Evolutionary conservation across 805 yeast species (phyloP).

Genomic region (Yarrowia yakushimensis): DNA sequence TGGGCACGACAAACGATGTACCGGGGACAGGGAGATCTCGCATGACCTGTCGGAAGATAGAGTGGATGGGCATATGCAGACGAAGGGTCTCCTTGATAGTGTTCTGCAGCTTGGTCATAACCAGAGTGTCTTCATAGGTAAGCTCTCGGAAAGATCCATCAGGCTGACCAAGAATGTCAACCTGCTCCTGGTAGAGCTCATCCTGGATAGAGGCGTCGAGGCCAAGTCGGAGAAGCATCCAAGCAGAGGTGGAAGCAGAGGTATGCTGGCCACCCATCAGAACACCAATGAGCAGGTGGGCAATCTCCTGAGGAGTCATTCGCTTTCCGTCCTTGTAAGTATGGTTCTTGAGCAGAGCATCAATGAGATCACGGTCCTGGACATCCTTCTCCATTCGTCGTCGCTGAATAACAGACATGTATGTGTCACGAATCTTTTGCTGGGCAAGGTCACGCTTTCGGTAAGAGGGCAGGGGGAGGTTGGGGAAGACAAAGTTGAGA

Average conservation of each 20-base stretch:
- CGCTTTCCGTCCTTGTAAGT: conserved; percentile 89
- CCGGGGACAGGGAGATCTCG: conserved; percentile 75
- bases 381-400: conserved; percentile 76
- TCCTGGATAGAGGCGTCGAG: conserved; percentile 83
- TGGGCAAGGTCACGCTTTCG: conserved; percentile 86
- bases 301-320: conserved; percentile 94
- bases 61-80: conserved; percentile 94
- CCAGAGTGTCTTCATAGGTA: conserved; percentile 76
- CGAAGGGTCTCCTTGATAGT: conserved; percentile 90
- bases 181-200: conserved; percentile 71
- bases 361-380: conserved; percentile 83
- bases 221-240: conserved; percentile 89
- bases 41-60: conserved; percentile 87
- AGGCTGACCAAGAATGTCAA: conserved; percentile 47
- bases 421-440: conserved; percentile 70
- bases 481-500: conserved; percentile 89
- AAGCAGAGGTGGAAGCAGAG: conserved; percentile 91
- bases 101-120: conserved; percentile 77
- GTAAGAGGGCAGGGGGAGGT: conserved; percentile 85
- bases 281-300: conserved; percentile 89
- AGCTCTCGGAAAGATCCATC: conserved; percentile 49
- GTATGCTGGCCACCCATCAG: conserved; percentile 99
- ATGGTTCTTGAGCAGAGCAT: conserved; percentile 74
- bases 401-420: conserved; percentile 68
- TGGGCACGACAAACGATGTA: conserved; percentile 76